Base-by-base conservation (phyloP, 768 basidiomycete genomes). In the Phallus indusiatus region DNA sequence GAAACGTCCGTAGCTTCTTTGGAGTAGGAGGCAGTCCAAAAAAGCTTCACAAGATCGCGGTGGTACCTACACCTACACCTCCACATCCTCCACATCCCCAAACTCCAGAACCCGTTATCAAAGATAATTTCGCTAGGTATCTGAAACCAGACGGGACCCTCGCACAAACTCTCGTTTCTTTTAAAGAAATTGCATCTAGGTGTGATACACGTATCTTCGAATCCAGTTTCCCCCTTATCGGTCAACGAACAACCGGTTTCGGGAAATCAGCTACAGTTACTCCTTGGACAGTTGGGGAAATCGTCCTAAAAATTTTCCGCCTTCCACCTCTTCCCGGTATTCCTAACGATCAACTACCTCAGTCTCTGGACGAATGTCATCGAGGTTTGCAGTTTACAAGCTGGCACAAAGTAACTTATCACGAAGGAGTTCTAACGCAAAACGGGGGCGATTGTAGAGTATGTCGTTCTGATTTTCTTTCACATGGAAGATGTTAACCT, bases 351-450 rank as follows among this genome's bases (percentile, higher is more conserved):
- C 81, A 90, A 61, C 75, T 97, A 18, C 94, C 95, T 14, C 88
- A 94, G 70, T 93, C 90, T 66, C 75, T 59, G 65, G 94, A 97
- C 56, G 95, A 97, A 67, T 94, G 91, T 65, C 80, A 86, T 65
- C 82, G 90, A 14, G 94, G 95, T 0, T 74, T 98, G 63, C 76
- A 90, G 60, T 88, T 94, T 66, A 85, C 92, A 58, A 86, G 87
- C 37, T 96, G 93, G 94, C 93, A 95, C 67, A 94, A 94, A 74
- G 81, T 87, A 63, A 90, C 92, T 20, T 94, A 95, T 72, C 91
- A 90, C 72, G 89, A 96, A 71, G 93, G 95, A 24, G 85, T 84
- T 0, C 71, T 98, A 63, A 98, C 95, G 14, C 95, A 98, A 75
- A 82, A 79, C 62, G 95, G 95, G 16, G 95, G 94, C 10, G 95